Base-by-base conservation (phyloP, 75 land plant species). In the Selaginella tamariscina region DNA sequence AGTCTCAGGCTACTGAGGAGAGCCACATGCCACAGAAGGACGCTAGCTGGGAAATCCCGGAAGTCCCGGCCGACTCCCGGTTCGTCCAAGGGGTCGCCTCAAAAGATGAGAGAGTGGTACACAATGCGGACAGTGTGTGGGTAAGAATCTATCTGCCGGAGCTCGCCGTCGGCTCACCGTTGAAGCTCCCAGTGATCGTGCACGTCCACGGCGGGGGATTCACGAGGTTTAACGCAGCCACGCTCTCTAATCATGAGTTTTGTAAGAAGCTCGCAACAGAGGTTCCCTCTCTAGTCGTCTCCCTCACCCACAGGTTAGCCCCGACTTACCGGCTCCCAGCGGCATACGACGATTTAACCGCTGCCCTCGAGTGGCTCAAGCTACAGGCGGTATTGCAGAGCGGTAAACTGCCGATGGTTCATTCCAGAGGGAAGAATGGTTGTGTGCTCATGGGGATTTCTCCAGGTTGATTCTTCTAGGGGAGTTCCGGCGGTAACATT, bases 131-230 rank as follows among this genome's bases (percentile, higher is more conserved):
- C n/a, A 8, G 49, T 39, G 49, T 39, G 49, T 39, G 49, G 49
- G 49, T 39, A 5, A 39, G 49, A 15, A 5, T 39, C 49, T 39
- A 39, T 39, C 49, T 39, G 11, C 49, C 49, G 11, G 49, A 5
- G 49, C 49, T 39, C 49, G 11, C 5, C 11, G 15, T 39, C 49
- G 15, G 15, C 15, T 39, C 49, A 5, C 5, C 5, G 49, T 15
- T 5, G 11, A 59, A 59, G 26, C 23, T 59, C 24, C 62, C 62
- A 5, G 23, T 59, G 8, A 5, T 59, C n/a, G 62, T 59, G 9
- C 26, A 23, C 21, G 21, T 59, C 62, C 62, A 59, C 26, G 62
- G 62, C 26, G 62, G 62, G 23, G 62, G 62, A 59, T 59, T 59
- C 26, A 23, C 21, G 18, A 5, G 62, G 8, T 23, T 59, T 9